Evolutionary conservation across 2,329 filamentous ascomycete species (phyloP).

Genomic region (Epichloe gansuensis): DNA sequence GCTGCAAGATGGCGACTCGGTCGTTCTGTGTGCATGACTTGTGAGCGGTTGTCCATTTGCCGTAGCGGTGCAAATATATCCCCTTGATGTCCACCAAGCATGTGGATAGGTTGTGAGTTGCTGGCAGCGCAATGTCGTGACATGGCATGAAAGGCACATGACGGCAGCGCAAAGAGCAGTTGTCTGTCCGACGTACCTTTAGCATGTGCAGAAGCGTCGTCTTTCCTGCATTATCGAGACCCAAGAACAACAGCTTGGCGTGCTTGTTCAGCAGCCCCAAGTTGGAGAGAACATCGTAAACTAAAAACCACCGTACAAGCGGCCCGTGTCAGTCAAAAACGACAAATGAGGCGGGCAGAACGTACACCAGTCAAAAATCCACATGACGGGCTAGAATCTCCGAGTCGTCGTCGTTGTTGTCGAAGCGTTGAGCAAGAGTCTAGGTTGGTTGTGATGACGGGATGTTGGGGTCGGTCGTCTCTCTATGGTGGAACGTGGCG

Average conservation of each 20-base stretch:
- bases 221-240: slow-evolving; percentile 89
- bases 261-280: slow-evolving; percentile 90
- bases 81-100: not conserved
- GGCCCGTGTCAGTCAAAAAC: slow-evolving; percentile 21
- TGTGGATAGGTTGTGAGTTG: not conserved
- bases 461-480: slow-evolving; percentile 5
- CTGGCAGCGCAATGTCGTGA: not conserved
- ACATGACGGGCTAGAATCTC: slow-evolving; percentile 46
- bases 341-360: slow-evolving; percentile 13
- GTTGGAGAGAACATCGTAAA: slow-evolving; percentile 81
- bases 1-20: slow-evolving; percentile 79
- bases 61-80: not conserved
- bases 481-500: slow-evolving; percentile 3
- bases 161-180: not conserved
- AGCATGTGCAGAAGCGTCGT: slow-evolving; percentile 90
- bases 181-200: slow-evolving; percentile 49
- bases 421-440: slow-evolving; percentile 9
- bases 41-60: slow-evolving; percentile 13
- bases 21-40: slow-evolving; percentile 51
- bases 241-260: slow-evolving; percentile 86
- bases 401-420: slow-evolving; percentile 7
- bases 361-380: slow-evolving; percentile 94
- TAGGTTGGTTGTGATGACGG: slow-evolving; percentile 9
- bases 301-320: slow-evolving; percentile 20
- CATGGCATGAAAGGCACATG: not conserved